Base-by-base conservation (phyloP, 75 land plant genomes). In the Cunninghamia lanceolata region DNA sequence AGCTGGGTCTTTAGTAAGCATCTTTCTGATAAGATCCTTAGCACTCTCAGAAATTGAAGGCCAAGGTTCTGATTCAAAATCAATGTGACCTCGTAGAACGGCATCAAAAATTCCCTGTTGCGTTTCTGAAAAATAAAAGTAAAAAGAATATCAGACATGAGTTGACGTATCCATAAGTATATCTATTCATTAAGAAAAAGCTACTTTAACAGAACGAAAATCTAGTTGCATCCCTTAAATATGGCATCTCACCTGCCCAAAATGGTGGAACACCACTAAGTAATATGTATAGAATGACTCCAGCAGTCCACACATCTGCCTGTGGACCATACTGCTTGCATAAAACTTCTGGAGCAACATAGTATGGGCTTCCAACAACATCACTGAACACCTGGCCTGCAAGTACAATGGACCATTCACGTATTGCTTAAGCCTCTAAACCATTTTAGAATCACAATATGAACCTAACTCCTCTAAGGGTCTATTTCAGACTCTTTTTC, bases 241-340 rank as follows among this genome's bases (percentile, higher is more conserved):
- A 10, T 80, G 82, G 82, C n/a, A 4, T 80, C n/a, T 80, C 86
- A 94, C 96, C 96, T 87, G 98, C 95, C 96, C 96, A 95, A 85
- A 91, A 96, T 74, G 98, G 94, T 38, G 96, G 96, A 43, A 91
- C 92, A 82, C 98, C 98, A 86, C 98, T 93, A 5, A 96, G 91
- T 82, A 96, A 90, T 76, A 96, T 95, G 84, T 95, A 96, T 3
- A 96, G 91, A 83, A 96, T 96, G 38, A 96, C 98, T n/a, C 98
- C 98, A 14, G 96, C 96, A 39, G 94, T 93, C 98, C 98, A 96
- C 40, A 96, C 94, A 89, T 96, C 98, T 82, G 93, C 96, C 88
- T 90, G 94, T 46, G 96, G 96, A 13, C 96, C 97, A 88, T 95
- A 95, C 56, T 92, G 90, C 87, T 93, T 94, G 83, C 87, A 84